Percentiles rank a stretch among this genome's conserved stretches.
Evolutionary conservation across 1,284 basidiomycete genomes (phyloP).

Genomic region (Trichosporon ovoides): DNA sequence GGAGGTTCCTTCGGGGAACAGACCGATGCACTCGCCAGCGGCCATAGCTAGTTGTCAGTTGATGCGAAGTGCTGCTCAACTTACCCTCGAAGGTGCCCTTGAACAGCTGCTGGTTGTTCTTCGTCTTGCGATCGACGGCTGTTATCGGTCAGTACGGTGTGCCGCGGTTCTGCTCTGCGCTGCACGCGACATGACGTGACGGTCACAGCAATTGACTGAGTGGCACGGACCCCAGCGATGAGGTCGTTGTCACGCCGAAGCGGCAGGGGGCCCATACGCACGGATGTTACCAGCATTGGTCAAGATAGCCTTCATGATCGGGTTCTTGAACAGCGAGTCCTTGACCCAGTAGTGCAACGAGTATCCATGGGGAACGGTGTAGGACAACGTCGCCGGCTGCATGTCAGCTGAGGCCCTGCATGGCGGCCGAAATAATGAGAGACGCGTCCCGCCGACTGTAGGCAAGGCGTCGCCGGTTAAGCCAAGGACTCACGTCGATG

Average conservation of each 20-base stretch:
- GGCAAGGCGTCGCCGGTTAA: not conserved
- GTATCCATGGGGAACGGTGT: slow-evolving; percentile 42
- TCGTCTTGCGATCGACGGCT: slow-evolving; percentile 87
- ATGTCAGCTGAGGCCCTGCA: not conserved
- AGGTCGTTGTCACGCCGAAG: not conserved
- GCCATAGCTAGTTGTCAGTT: slow-evolving; percentile 55
- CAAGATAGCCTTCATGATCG: slow-evolving; percentile 66
- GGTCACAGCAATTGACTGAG: not conserved
- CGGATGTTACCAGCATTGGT: slow-evolving; percentile 83
- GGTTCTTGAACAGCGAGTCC: slow-evolving; percentile 67
- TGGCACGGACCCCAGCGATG: not conserved
- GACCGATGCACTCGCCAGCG: slow-evolving; percentile 70
- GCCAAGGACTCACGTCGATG: slow-evolving; percentile 76
- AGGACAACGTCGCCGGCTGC: slow-evolving; percentile 46
- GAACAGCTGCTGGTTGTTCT: slow-evolving; percentile 82
- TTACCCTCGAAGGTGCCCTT: slow-evolving; percentile 71
- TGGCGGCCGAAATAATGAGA: too few relatives aligned
- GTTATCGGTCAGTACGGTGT: too few relatives aligned
- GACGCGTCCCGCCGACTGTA: too few relatives aligned
- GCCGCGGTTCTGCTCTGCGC: too few relatives aligned
- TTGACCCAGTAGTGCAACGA: slow-evolving; percentile 82
- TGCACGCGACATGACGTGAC: too few relatives aligned
- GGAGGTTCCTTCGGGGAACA: slow-evolving; percentile 84
- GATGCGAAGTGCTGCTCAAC: not conserved
- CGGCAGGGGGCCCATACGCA: slow-evolving; percentile 15